phyloP scores from a whole-genome alignment of 768 basidiomycete genomes.

The Mycena indigotica region DNA sequence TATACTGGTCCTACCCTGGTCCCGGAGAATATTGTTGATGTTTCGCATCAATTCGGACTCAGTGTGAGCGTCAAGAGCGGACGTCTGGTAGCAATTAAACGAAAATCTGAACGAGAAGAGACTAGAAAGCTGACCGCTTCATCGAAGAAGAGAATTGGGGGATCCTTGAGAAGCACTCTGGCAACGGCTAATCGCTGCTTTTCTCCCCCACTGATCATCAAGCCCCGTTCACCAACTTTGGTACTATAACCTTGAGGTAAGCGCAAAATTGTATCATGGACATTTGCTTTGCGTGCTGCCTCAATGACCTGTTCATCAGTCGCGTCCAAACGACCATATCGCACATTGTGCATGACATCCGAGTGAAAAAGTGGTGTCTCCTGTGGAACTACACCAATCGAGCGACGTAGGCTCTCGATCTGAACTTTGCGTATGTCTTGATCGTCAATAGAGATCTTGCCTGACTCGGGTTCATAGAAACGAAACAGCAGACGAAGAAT shows the following conservation, averaged over 20 bases:
- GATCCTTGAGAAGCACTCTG: constrained; percentile 89
- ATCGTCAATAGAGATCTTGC: constrained; percentile 83
- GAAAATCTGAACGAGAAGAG: constrained; percentile 8
- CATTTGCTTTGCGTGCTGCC: constrained; percentile 84
- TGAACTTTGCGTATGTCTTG: constrained; percentile 81
- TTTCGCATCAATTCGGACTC: constrained; percentile 95
- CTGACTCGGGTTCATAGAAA: constrained; percentile 86
- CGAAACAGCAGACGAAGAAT: constrained; percentile 92
- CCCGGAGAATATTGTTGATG: constrained; percentile 76
- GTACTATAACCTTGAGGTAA: constrained; percentile 88
- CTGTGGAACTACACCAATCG: constrained; percentile 94
- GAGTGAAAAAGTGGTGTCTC: constrained; percentile 98
- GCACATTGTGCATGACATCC: constrained; percentile 91
- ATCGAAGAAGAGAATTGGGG: constrained; percentile 95
- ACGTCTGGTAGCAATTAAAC: constrained; percentile 65
- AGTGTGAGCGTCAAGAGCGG: constrained; percentile 92
- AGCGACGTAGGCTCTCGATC: constrained; percentile 67
- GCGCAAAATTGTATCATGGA: constrained; percentile 75
- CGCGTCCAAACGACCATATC: constrained; percentile 88
- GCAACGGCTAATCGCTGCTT: constrained; percentile 97
- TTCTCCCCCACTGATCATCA: constrained; percentile 99
- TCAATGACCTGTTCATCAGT: constrained; percentile 87
- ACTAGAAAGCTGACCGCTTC: constrained; percentile 78
- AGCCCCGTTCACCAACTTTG: constrained; percentile 91
- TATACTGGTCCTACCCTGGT: constrained; percentile 85